Conservation (phyloP, 495 filamentous ascomycete species). For the Platismatia glauca region DNA sequence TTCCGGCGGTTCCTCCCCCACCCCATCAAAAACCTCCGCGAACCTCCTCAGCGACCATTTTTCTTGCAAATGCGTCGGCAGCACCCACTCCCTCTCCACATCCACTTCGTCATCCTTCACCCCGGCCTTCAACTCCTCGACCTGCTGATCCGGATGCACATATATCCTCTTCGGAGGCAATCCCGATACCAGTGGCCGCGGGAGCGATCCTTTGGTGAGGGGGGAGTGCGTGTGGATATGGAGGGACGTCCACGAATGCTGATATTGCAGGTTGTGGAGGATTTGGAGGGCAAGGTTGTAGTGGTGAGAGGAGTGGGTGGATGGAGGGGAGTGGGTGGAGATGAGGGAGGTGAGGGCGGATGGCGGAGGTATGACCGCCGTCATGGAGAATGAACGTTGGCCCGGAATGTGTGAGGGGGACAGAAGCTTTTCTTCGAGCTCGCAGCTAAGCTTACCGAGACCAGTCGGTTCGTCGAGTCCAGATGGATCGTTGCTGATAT, state of each 20-base stretch:
- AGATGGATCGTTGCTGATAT: not conserved
- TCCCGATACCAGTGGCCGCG: conserved; percentile 67
- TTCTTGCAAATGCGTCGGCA: conserved; percentile 76
- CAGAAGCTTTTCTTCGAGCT: not conserved
- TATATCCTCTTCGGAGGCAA: conserved; percentile 82
- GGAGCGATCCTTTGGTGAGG: conserved; percentile 30
- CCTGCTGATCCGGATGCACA: conserved; percentile 86
- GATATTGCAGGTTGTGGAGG: conserved; percentile 71
- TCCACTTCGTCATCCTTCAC: conserved; percentile 40
- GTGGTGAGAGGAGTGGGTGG: conserved; percentile 20
- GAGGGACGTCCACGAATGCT: conserved; percentile 77
- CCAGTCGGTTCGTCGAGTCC: not conserved
- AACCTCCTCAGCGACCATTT: conserved; percentile 71
- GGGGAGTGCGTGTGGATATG: conserved; percentile 49
- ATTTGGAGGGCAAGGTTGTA: conserved; percentile 55
- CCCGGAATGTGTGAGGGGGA: not conserved
- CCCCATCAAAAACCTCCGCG: conserved; percentile 69
- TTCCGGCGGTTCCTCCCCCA: conserved; percentile 40
- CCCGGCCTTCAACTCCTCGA: conserved; percentile 57
- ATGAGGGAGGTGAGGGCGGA: conserved; percentile 12
- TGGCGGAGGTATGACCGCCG: not conserved
- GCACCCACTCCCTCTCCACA: conserved; percentile 69
- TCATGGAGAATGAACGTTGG: not conserved
- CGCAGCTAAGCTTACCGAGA: not conserved
- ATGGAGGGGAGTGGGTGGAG: not conserved